Conservation (phyloP, 805 yeast genomes). For the Metschnikowia lochheadii region DNA sequence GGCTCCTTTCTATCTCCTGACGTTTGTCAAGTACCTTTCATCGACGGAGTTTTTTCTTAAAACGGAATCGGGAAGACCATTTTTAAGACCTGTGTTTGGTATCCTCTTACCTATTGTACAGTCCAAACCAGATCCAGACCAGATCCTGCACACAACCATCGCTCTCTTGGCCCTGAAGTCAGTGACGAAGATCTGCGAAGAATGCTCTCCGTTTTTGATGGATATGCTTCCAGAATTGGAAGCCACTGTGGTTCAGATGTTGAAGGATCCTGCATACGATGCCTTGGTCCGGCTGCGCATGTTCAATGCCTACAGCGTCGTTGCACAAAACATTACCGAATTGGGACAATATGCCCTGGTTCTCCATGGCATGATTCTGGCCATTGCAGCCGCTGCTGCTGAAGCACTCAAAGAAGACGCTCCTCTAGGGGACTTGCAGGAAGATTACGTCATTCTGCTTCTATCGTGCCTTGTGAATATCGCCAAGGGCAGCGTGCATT, state of each 20-base stretch:
- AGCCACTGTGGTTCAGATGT: slow-evolving; percentile 43
- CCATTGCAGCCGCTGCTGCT: slow-evolving; percentile 16
- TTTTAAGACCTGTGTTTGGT: slow-evolving; percentile 49
- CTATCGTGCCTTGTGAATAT: slow-evolving; percentile 63
- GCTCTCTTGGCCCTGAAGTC: slow-evolving; percentile 46
- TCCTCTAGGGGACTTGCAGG: slow-evolving; percentile 18
- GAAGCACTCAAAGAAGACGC: slow-evolving; percentile 12
- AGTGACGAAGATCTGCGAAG: slow-evolving; percentile 54
- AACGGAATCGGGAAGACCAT: slow-evolving; percentile 38
- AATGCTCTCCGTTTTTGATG: slow-evolving; percentile 42
- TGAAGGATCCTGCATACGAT: slow-evolving; percentile 37
- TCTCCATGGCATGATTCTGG: slow-evolving; percentile 18
- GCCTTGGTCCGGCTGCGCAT: slow-evolving; percentile 54
- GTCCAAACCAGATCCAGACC: slow-evolving; percentile 9
- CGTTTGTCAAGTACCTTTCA: slow-evolving; percentile 37
- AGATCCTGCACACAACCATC: slow-evolving; percentile 17
- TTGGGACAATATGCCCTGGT: slow-evolving; percentile 33
- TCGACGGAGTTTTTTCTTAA: slow-evolving; percentile 59
- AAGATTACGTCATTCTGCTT: slow-evolving; percentile 52
- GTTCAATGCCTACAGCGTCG: slow-evolving; percentile 58
- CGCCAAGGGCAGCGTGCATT: slow-evolving; percentile 63
- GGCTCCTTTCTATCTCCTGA: slow-evolving; percentile 18
- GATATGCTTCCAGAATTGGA: slow-evolving; percentile 48
- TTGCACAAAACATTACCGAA: slow-evolving; percentile 51
- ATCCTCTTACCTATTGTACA: slow-evolving; percentile 46